phyloP scores from a whole-genome alignment of 805 yeast species.

The Zygosaccharomyces siamensis region DNA sequence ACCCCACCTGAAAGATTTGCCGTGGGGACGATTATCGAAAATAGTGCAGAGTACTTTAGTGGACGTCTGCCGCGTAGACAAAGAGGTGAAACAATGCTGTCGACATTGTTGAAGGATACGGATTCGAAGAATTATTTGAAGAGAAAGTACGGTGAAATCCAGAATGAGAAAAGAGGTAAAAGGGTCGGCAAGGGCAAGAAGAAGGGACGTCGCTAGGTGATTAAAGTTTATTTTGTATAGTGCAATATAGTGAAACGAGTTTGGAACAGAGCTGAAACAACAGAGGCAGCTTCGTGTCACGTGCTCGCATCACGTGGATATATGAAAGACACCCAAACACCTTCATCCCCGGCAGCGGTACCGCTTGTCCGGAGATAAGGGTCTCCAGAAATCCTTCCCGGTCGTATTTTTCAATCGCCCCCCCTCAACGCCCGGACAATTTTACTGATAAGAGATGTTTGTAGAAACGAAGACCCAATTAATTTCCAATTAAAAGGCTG shows the following conservation, averaged over 20 bases:
- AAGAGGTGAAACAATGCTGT: conserved; percentile 74
- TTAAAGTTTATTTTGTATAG: too few species aligned
- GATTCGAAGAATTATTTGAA: conserved; percentile 72
- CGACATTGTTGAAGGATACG: conserved; percentile 72
- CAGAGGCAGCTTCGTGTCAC: too few species aligned
- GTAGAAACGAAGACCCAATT: neutral
- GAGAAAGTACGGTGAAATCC: conserved; percentile 78
- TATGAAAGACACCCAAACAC: neutral
- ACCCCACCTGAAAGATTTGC: conserved; percentile 74
- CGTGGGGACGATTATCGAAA: conserved; percentile 82
- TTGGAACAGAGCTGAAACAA: too few species aligned
- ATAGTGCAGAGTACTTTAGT: conserved; percentile 67
- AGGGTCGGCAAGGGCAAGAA: conserved; percentile 29
- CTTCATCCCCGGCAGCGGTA: neutral
- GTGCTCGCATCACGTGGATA: too few species aligned
- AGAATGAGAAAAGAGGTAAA: conserved; percentile 60
- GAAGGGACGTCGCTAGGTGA: neutral
- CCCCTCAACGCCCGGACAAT: neutral
- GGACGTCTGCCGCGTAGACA: conserved; percentile 60
- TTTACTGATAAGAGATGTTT: neutral
- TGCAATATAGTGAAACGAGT: too few species aligned
- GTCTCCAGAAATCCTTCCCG: neutral
- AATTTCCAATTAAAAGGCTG: neutral
- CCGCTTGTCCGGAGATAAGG: neutral
- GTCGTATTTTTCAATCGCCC: neutral